Percentiles rank a stretch among this genome's conserved stretches.
These are phyloP conservation scores for Neocucurbitaria cava DNA, from an alignment of 2,329 filamentous ascomycete genomes.

Conservation along the genomic window DNA sequence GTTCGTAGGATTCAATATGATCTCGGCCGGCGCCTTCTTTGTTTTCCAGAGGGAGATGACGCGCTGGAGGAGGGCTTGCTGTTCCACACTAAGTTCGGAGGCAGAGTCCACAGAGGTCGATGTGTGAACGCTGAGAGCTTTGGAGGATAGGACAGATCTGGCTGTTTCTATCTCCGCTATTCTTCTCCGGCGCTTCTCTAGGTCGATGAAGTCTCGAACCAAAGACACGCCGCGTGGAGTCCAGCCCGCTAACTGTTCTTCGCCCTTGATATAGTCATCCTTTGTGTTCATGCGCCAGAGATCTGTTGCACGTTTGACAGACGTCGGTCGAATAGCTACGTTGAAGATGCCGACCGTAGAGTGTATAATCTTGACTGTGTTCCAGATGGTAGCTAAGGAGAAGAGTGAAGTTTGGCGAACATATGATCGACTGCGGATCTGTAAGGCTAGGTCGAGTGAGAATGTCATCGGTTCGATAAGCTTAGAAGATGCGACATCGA, in stretches of 20 bases:
- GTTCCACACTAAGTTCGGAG: conserved; percentile 35
- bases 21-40: conserved; percentile 52
- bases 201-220: conserved; percentile 82
- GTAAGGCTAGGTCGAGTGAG: conserved; percentile 77
- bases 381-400: conserved; percentile 85
- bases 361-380: conserved; percentile 82
- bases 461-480: conserved; percentile 90
- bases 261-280: conserved; percentile 94
- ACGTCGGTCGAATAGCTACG: conserved; percentile 82
- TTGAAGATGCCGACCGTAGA: conserved; percentile 88
- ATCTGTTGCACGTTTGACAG: conserved; percentile 89
- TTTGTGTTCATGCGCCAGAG: conserved; percentile 96
- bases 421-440: conserved; percentile 84
- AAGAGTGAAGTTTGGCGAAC: conserved; percentile 84
- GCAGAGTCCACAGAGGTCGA: conserved; percentile 17
- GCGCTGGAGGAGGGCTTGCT: conserved; percentile 56
- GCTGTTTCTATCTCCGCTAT: conserved; percentile 81
- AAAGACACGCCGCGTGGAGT: conserved; percentile 87
- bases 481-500: conserved; percentile 84
- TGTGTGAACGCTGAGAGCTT: conserved; percentile 39
- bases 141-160: conserved; percentile 69
- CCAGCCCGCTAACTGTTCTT: conserved; percentile 86
- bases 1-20: conserved; percentile 57
- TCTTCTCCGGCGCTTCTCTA: conserved; percentile 75
- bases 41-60: conserved; percentile 70